Percentiles rank a stretch among this genome's conserved stretches.
Conservation (phyloP, 495 filamentous ascomycete genomes). For the Penicillium atrosanguineum region DNA sequence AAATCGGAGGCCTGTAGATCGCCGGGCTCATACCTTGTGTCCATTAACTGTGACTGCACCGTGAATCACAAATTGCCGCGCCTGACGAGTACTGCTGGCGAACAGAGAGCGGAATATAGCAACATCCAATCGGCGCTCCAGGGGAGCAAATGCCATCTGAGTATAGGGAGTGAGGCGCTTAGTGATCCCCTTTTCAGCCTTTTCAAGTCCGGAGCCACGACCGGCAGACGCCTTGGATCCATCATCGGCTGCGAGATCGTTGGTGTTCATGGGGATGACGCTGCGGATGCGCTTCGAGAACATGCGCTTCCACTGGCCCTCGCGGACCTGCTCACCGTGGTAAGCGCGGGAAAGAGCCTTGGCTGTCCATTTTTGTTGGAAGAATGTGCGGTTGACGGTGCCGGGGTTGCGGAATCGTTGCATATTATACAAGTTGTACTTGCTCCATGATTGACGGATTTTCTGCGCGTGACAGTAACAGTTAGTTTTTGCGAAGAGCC, state of each 20-base stretch:
- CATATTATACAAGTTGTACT: slow-evolving; percentile 94
- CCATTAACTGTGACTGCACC: slow-evolving; percentile 95
- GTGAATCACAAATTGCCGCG: slow-evolving; percentile 89
- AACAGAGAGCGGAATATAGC: slow-evolving; percentile 91
- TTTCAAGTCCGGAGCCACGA: slow-evolving; percentile 69
- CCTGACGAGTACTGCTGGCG: slow-evolving; percentile 91
- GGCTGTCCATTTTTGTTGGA: slow-evolving; percentile 96
- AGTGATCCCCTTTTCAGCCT: slow-evolving; percentile 5
- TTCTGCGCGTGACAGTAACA: slow-evolving; percentile 52
- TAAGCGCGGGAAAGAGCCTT: slow-evolving; percentile 82
- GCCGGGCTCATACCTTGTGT: slow-evolving; percentile 63
- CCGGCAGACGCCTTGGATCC: slow-evolving; percentile 79
- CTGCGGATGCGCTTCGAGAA: slow-evolving; percentile 74
- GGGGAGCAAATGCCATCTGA: slow-evolving; percentile 86
- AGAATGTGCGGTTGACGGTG: slow-evolving; percentile 62
- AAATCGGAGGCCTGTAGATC: neutral
- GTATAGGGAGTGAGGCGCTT: slow-evolving; percentile 70
- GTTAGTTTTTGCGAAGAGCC: slow-evolving; percentile 11
- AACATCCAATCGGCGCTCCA: slow-evolving; percentile 87
- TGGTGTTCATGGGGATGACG: slow-evolving; percentile 79
- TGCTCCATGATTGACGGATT: slow-evolving; percentile 96
- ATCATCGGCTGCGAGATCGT: slow-evolving; percentile 71
- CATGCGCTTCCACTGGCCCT: slow-evolving; percentile 88
- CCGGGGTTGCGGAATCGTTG: slow-evolving; percentile 42
- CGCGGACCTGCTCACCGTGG: slow-evolving; percentile 90